Conservation (phyloP, 2,329 filamentous ascomycete species). For the Ceratocystis ficicola region DNA sequence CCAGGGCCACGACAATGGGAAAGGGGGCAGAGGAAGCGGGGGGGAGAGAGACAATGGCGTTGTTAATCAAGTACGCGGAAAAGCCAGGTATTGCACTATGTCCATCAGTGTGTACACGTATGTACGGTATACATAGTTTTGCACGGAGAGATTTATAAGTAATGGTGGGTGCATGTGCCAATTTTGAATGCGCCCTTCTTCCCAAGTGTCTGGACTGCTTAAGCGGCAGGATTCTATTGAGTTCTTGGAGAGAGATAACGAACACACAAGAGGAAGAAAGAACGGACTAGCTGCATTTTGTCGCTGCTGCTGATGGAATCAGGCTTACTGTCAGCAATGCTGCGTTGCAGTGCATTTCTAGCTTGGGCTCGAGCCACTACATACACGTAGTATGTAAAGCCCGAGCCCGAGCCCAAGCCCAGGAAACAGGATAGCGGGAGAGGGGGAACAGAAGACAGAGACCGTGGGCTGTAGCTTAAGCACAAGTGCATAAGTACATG, state of each 20-base stretch:
- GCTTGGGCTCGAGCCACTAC: too few species aligned
- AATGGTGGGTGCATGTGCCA: too few species aligned
- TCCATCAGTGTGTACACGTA: too few species aligned
- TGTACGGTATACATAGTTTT: too few species aligned
- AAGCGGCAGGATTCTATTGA: too few species aligned
- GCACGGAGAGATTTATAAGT: too few species aligned
- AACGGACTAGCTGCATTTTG: neutral
- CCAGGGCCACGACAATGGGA: neutral
- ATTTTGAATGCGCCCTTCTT: neutral
- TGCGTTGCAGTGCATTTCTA: neutral
- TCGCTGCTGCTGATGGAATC: neutral
- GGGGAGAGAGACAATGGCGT: neutral
- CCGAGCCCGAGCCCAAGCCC: neutral
- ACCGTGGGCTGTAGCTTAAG: neutral
- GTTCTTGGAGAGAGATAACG: neutral
- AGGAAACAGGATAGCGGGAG: conserved; percentile 3
- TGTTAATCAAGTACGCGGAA: neutral
- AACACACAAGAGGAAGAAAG: neutral
- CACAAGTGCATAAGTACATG: neutral
- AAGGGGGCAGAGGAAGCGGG: neutral
- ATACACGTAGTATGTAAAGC: neutral
- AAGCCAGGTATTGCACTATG: too few species aligned
- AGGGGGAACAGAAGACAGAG: neutral
- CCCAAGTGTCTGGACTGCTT: neutral
- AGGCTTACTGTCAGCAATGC: neutral